These are phyloP conservation scores for Scheffersomyces insectosa DNA, from an alignment of 1,139 yeast species.

Conservation along the genomic window DNA sequence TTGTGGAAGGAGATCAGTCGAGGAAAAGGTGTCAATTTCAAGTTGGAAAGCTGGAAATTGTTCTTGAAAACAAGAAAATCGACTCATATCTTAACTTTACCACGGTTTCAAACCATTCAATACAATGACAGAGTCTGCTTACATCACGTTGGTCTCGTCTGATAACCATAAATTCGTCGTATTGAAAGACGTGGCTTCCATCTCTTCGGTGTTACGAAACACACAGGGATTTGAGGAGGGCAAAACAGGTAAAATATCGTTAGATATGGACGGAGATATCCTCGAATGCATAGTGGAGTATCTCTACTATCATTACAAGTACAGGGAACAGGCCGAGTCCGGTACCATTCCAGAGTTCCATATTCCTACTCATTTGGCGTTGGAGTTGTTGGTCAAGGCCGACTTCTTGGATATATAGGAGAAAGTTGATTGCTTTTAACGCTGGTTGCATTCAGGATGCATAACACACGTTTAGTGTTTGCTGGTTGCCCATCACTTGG, in stretches of 20 bases:
- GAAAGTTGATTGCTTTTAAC: background rate
- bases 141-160: conserved; percentile 70
- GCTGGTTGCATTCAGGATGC: no score
- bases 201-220: conserved; percentile 77
- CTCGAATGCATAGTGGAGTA: conserved; percentile 86
- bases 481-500: no score
- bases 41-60: no score
- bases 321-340: conserved; percentile 56
- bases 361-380: conserved; percentile 90
- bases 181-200: conserved; percentile 74
- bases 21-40: no score
- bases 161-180: conserved; percentile 71
- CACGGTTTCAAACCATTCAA: no score
- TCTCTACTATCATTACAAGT: conserved; percentile 72
- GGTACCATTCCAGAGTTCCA: conserved; percentile 79
- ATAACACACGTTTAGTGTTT: no score
- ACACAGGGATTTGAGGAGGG: conserved; percentile 64
- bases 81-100: no score
- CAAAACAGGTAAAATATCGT: conserved; percentile 47
- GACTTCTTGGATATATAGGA: conserved; percentile 70
- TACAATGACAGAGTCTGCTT: conserved; percentile 13
- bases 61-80: no score
- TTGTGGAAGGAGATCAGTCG: no score
- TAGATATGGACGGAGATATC: conserved; percentile 72
- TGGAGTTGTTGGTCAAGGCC: conserved; percentile 88